These are phyloP conservation scores for Colletotrichum lupini DNA, from an alignment of 2,329 filamentous ascomycete genomes.

Conservation along the genomic window DNA sequence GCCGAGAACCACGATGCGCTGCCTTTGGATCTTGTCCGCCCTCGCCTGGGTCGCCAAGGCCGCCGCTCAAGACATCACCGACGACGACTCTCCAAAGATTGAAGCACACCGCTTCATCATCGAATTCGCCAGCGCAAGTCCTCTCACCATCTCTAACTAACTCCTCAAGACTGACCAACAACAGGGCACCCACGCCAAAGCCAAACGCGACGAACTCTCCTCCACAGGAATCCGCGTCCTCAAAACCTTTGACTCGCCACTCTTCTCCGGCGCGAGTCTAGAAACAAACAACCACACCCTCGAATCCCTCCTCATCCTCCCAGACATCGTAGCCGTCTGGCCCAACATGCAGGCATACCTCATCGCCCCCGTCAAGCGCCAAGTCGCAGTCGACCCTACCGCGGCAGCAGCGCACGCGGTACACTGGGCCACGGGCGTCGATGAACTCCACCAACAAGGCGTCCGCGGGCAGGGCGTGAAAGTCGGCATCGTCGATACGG, in stretches of 20 bases:
- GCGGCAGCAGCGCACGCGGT: slow-evolving; percentile 8
- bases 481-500: slow-evolving; percentile 37
- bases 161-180: background rate
- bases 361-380: slow-evolving; percentile 24
- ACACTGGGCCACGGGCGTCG: slow-evolving; percentile 38
- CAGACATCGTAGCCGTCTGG: slow-evolving; percentile 28
- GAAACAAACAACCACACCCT: slow-evolving; percentile 28
- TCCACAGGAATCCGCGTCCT: slow-evolving; percentile 21
- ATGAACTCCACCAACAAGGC: slow-evolving; percentile 33
- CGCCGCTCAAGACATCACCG: background rate
- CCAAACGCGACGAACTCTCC: slow-evolving; percentile 22
- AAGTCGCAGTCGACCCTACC: background rate
- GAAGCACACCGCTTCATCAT: slow-evolving; percentile 33
- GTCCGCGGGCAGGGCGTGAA: slow-evolving; percentile 37
- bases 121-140: slow-evolving; percentile 22
- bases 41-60: background rate
- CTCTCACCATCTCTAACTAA: background rate
- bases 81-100: background rate
- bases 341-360: slow-evolving; percentile 12
- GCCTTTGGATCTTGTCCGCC: background rate
- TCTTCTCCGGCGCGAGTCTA: slow-evolving; percentile 33
- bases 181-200: background rate
- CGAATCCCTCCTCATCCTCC: slow-evolving; percentile 22
- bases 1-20: slow-evolving; percentile 12
- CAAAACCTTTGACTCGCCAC: slow-evolving; percentile 21